Evolutionary conservation across 805 yeast genomes (phyloP).

Genomic region (Ogataea ramenticola): DNA sequence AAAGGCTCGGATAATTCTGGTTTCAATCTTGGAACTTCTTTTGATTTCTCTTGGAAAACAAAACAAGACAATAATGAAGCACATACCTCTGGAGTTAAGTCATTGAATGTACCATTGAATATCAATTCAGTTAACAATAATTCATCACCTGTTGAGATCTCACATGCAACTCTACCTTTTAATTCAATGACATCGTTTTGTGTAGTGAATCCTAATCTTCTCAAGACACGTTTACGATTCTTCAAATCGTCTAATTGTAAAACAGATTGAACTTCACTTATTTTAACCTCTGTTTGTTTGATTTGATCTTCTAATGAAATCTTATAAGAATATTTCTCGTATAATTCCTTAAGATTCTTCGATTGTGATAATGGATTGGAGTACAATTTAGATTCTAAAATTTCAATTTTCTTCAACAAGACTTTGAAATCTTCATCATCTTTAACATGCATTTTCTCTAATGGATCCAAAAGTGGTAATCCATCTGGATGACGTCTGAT

Average conservation of each 20-base stretch:
- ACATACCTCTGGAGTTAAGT: slow-evolving; percentile 79
- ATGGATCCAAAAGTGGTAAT: slow-evolving; percentile 84
- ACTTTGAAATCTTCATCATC: slow-evolving; percentile 65
- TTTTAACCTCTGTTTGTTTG: slow-evolving; percentile 52
- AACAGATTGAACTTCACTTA: slow-evolving; percentile 80
- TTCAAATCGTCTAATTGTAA: slow-evolving; percentile 91
- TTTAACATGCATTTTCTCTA: slow-evolving; percentile 80
- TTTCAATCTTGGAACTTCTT: slow-evolving; percentile 76
- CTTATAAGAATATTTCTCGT: slow-evolving; percentile 58
- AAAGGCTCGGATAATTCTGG: slow-evolving; percentile 92
- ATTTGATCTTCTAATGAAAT: slow-evolving; percentile 54
- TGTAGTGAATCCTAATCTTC: slow-evolving; percentile 86
- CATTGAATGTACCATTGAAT: slow-evolving; percentile 92
- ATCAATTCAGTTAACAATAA: slow-evolving; percentile 81
- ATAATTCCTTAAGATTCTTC: slow-evolving; percentile 53
- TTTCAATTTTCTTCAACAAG: slow-evolving; percentile 71
- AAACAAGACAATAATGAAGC: slow-evolving; percentile 91
- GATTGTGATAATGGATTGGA: slow-evolving; percentile 64
- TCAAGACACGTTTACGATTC: slow-evolving; percentile 85
- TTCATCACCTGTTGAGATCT: slow-evolving; percentile 88
- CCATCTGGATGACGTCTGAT: slow-evolving; percentile 83
- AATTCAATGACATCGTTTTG: slow-evolving; percentile 85
- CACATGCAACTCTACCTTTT: slow-evolving; percentile 97
- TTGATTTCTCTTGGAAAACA: slow-evolving; percentile 94
- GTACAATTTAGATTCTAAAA: slow-evolving; percentile 65